Conservation (phyloP, 345 rosid genomes). For the Pugionium dolabratum region DNA sequence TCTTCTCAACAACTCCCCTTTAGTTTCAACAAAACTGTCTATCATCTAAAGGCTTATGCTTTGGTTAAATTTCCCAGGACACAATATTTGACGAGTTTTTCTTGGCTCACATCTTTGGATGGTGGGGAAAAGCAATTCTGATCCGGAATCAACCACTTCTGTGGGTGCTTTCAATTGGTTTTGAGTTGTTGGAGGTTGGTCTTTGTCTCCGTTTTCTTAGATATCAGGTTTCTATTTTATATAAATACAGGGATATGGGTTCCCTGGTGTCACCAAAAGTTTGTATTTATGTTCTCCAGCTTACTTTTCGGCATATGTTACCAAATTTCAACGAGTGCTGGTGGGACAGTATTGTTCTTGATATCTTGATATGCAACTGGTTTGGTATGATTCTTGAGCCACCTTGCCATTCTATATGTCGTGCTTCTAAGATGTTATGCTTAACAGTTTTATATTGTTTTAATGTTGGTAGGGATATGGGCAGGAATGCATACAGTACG, state of each 20-base stretch:
- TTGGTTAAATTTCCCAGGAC: conserved; percentile 52
- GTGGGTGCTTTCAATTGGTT: conserved; percentile 96
- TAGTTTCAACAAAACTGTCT: conserved; percentile 4
- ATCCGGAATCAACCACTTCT: conserved; percentile 94
- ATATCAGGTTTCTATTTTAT: conserved; percentile 5
- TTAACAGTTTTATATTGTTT: conserved; percentile 6
- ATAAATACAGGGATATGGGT: neutral
- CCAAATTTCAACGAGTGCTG: conserved; percentile 99
- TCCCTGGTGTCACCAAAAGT: conserved; percentile 3
- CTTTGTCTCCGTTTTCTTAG: conserved; percentile 19
- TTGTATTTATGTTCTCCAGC: conserved; percentile 50
- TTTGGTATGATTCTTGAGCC: conserved; percentile 67
- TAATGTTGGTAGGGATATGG: conserved; percentile 74
- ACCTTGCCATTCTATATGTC: neutral
- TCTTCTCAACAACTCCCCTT: conserved; percentile 56
- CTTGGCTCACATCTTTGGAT: conserved; percentile 95
- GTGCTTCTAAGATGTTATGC: neutral
- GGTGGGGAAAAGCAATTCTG: conserved; percentile 99
- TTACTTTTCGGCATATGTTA: conserved; percentile 95
- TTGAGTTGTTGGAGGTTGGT: conserved; percentile 96
- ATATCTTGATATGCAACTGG: conserved; percentile 97
- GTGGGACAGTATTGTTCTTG: conserved; percentile 99
- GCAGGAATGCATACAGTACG: conserved; percentile 97
- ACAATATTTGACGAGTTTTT: conserved; percentile 94
- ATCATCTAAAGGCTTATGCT: conserved; percentile 32